Evolutionary conservation across 768 basidiomycete species (phyloP).

Genomic region (Tremella yokohamensis): DNA sequence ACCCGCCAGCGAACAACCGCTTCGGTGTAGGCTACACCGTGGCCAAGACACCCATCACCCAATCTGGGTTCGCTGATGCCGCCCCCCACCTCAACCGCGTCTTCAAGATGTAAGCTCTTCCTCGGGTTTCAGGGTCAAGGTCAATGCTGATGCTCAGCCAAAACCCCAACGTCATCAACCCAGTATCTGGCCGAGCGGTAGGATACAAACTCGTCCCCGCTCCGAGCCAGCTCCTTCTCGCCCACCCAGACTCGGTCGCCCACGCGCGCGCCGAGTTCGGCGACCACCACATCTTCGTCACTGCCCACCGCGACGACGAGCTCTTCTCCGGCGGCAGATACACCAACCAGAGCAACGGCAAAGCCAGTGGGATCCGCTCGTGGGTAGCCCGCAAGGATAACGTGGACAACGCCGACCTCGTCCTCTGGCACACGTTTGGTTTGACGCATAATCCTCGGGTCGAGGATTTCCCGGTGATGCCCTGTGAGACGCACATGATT

Average conservation of each 20-base stretch:
- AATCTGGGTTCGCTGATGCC: conserved; percentile 37
- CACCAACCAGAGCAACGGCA: conserved; percentile 40
- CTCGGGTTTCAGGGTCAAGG: neutral
- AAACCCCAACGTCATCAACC: conserved; percentile 39
- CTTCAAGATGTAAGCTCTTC: conserved; percentile 27
- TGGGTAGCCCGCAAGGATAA: conserved; percentile 39
- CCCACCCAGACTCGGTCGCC: conserved; percentile 23
- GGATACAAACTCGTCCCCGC: conserved; percentile 42
- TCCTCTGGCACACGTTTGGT: conserved; percentile 47
- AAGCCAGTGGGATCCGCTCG: conserved; percentile 28
- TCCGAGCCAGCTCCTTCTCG: conserved; percentile 39
- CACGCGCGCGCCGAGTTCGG: conserved; percentile 4
- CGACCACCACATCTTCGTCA: conserved; percentile 4
- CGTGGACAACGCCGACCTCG: conserved; percentile 33
- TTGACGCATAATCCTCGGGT: conserved; percentile 43
- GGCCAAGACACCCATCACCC: conserved; percentile 27
- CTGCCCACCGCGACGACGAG: conserved; percentile 33
- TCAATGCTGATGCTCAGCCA: conserved; percentile 13
- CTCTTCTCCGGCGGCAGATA: conserved; percentile 37
- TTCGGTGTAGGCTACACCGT: conserved; percentile 33
- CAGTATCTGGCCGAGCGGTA: conserved; percentile 29
- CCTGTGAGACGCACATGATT: conserved; percentile 30
- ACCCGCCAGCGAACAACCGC: conserved; percentile 20
- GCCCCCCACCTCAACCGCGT: conserved; percentile 30
- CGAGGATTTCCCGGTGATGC: conserved; percentile 48